Conservation (phyloP, 2,329 filamentous ascomycete species). For the Ophiostoma montium region DNA sequence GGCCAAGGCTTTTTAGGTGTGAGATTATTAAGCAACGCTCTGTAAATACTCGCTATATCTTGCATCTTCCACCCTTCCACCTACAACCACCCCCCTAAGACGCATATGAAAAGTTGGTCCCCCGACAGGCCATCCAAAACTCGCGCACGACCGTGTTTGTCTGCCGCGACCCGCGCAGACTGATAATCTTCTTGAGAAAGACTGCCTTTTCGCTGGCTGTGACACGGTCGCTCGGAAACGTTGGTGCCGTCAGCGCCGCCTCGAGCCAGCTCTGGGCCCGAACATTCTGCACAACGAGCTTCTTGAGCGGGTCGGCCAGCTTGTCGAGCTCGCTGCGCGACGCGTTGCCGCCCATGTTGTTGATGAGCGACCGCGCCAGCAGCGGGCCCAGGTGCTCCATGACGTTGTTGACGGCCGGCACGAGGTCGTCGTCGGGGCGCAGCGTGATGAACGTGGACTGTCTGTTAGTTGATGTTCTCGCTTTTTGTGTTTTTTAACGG, state of each 20-base stretch:
- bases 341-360: conserved; percentile 54
- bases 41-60: too few species aligned
- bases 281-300: conserved; percentile 43
- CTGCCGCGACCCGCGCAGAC: conserved; percentile 46
- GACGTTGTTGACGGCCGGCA: conserved; percentile 32
- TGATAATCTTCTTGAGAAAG: conserved; percentile 52
- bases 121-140: conserved; percentile 57
- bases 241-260: conserved; percentile 37
- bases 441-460: conserved; percentile 40
- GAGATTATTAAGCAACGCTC: too few species aligned
- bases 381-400: conserved; percentile 47
- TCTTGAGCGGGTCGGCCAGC: conserved; percentile 56
- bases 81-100: conserved; percentile 23
- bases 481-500: too few species aligned
- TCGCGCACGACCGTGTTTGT: conserved; percentile 56
- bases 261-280: conserved; percentile 49
- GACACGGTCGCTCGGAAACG: conserved; percentile 47
- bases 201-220: conserved; percentile 42
- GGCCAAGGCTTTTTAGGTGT: too few species aligned
- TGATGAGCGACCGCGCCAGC: conserved; percentile 43
- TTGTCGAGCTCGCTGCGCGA: conserved; percentile 59
- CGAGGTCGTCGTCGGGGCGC: conserved; percentile 29
- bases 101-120: conserved; percentile 45
- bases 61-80: too few species aligned
- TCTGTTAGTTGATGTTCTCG: not conserved